Percentiles rank a stretch among this genome's conserved stretches.
Conservation (phyloP, 352 stramenopile species). For the Pythium dissotocum region DNA sequence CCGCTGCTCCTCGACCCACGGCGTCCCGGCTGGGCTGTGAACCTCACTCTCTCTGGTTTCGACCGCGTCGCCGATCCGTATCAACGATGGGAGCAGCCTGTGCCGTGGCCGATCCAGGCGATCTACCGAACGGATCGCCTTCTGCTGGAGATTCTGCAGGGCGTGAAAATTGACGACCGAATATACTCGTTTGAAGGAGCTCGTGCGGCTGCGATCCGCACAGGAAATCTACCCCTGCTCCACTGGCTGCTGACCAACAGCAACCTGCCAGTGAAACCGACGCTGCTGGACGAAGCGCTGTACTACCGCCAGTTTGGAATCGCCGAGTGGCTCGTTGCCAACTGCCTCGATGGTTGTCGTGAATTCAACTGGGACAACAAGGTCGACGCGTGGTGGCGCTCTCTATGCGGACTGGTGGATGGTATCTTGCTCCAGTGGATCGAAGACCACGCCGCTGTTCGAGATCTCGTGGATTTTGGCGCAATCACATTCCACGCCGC, state of each 20-base stretch:
- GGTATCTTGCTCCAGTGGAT: too few species aligned
- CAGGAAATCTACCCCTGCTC: not conserved
- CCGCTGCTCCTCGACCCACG: not conserved
- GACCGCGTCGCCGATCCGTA: not conserved
- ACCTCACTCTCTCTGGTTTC: not conserved
- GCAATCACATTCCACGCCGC: too few species aligned
- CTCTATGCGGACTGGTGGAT: too few species aligned
- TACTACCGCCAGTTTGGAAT: slow-evolving; percentile 11
- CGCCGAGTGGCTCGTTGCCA: not conserved
- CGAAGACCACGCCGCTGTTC: too few species aligned
- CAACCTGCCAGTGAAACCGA: not conserved
- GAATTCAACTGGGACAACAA: not conserved
- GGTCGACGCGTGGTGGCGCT: too few species aligned
- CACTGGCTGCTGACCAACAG: slow-evolving; percentile 1
- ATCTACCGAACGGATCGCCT: too few species aligned
- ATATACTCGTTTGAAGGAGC: not conserved
- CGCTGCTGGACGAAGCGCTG: slow-evolving; percentile 5
- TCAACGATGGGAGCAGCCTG: too few species aligned
- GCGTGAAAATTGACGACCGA: too few species aligned
- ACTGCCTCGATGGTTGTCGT: not conserved
- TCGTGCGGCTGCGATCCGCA: not conserved
- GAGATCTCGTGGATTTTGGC: too few species aligned
- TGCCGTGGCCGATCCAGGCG: too few species aligned
- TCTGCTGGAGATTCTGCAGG: too few species aligned
- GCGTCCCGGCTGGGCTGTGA: not conserved